A percentile compares a stretch with the other conserved stretches of the same genome.
Conservation (phyloP, 176 grass and related monocot genomes). For the Puccinellia tenuiflora region DNA sequence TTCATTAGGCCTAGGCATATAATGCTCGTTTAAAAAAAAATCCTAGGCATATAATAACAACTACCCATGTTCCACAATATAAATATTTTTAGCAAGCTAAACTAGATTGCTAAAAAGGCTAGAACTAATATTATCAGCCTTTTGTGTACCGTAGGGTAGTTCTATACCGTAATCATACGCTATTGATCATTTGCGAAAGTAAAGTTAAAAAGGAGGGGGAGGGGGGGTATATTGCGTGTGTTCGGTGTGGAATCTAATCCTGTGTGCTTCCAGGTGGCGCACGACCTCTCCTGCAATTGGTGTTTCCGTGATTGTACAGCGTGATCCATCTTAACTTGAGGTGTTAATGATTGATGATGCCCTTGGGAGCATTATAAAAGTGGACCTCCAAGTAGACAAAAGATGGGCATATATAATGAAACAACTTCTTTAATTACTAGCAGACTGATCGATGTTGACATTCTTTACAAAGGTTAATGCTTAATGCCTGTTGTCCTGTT, state of each 20-base stretch:
- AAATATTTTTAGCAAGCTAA: too few relatives aligned
- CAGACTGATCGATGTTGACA: not conserved
- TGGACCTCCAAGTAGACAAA: conserved; percentile 4
- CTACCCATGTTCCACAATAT: too few relatives aligned
- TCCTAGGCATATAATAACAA: too few relatives aligned
- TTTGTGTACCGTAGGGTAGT: not conserved
- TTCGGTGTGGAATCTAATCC: conserved; percentile 38
- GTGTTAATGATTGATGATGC: conserved; percentile 38
- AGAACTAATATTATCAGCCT: not conserved
- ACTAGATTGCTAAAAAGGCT: too few relatives aligned
- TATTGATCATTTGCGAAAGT: conserved; percentile 37
- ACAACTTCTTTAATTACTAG: not conserved
- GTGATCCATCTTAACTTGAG: conserved; percentile 37
- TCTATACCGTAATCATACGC: conserved; percentile 21
- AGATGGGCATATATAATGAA: conserved; percentile 2
- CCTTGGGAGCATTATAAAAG: conserved; percentile 37
- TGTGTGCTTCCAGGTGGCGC: conserved; percentile 19
- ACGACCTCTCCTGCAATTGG: not conserved
- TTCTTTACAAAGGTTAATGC: not conserved
- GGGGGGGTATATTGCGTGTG: not conserved
- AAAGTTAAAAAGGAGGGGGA: not conserved
- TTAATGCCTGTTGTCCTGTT: not conserved
- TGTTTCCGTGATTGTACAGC: conserved; percentile 25
- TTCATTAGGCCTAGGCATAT: too few relatives aligned
- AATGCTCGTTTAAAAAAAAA: too few relatives aligned